phyloP scores from a whole-genome alignment of 106 monocot genomes.

The Narthecium ossifragum region DNA sequence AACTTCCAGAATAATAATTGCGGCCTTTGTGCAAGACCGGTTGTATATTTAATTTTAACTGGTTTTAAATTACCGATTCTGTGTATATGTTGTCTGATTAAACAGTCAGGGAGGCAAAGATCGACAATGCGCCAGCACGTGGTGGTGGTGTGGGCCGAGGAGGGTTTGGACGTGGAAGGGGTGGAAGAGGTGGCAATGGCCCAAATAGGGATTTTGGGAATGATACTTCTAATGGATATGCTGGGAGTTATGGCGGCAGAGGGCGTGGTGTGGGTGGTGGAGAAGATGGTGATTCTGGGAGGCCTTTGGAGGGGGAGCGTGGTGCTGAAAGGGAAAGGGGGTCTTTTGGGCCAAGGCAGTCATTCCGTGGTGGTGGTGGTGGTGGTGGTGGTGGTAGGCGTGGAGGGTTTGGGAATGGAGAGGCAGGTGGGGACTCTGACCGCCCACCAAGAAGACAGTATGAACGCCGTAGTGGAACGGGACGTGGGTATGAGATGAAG shows the following conservation, averaged over 20 bases:
- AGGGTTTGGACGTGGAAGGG: background rate
- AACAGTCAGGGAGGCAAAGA: slow-evolving; percentile 42
- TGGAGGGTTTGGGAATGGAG: slow-evolving; percentile 36
- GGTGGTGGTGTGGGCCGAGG: slow-evolving; percentile 14
- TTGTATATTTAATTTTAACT: too few relatives aligned
- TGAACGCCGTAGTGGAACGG: slow-evolving; percentile 38
- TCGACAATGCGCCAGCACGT: slow-evolving; percentile 13
- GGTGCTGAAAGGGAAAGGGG: slow-evolving; percentile 17
- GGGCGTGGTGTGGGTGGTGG: slow-evolving; percentile 10
- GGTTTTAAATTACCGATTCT: background rate
- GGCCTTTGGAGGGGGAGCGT: slow-evolving; percentile 18
- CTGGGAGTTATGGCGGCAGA: slow-evolving; percentile 8
- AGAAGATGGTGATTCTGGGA: slow-evolving; percentile 25
- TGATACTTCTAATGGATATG: slow-evolving; percentile 26
- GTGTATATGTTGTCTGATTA: background rate
- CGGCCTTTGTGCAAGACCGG: too few relatives aligned
- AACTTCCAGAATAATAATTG: too few relatives aligned
- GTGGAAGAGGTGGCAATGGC: slow-evolving; percentile 36
- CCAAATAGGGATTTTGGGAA: slow-evolving; percentile 35
- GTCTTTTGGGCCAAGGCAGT: slow-evolving; percentile 25
- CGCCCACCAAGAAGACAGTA: slow-evolving; percentile 24
- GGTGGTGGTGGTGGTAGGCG: slow-evolving; percentile 48
- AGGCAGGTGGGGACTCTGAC: slow-evolving; percentile 22
- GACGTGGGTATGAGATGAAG: slow-evolving; percentile 33
- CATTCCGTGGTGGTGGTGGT: slow-evolving; percentile 38